These are phyloP conservation scores for Amaranthus cruentus DNA, from an alignment of 148 eudicot species.

Conservation along the genomic window DNA sequence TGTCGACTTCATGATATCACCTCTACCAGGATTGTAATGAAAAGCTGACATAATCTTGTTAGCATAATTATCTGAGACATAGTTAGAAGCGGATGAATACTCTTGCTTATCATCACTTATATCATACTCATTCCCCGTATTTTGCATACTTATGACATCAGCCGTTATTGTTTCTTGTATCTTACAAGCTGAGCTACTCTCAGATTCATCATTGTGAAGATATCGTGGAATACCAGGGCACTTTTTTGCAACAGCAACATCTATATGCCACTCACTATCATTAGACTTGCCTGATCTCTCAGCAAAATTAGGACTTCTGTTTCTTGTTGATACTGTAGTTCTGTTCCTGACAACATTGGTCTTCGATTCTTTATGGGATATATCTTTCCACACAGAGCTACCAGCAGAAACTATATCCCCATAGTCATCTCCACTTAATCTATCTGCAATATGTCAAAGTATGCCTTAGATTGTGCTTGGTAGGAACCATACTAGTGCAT, in stretches of 20 bases:
- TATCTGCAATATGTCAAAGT: constrained; percentile 46
- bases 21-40: constrained; percentile 32
- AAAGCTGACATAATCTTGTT: constrained; percentile 38
- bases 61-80: constrained; percentile 39
- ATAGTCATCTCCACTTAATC: constrained; percentile 39
- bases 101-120: constrained; percentile 69
- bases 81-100: constrained; percentile 61
- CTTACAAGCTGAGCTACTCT: constrained; percentile 55
- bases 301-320: constrained; percentile 32
- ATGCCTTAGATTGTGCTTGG: constrained; percentile 6
- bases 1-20: constrained; percentile 34
- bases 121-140: constrained; percentile 46
- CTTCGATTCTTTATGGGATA: constrained; percentile 33
- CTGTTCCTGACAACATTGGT: constrained; percentile 35
- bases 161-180: constrained; percentile 42
- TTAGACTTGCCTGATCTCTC: constrained; percentile 35
- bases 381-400: constrained; percentile 50
- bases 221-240: constrained; percentile 27
- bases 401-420: constrained; percentile 44
- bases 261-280: constrained; percentile 57
- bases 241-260: constrained; percentile 59
- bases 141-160: constrained; percentile 45
- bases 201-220: constrained; percentile 52
- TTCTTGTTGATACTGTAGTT: constrained; percentile 37
- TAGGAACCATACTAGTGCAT: neutral